Percentiles rank a stretch among this genome's conserved stretches.
phyloP scores from a whole-genome alignment of 192 early-diverging fungal genomes.

The Lobosporangium transversale region DNA sequence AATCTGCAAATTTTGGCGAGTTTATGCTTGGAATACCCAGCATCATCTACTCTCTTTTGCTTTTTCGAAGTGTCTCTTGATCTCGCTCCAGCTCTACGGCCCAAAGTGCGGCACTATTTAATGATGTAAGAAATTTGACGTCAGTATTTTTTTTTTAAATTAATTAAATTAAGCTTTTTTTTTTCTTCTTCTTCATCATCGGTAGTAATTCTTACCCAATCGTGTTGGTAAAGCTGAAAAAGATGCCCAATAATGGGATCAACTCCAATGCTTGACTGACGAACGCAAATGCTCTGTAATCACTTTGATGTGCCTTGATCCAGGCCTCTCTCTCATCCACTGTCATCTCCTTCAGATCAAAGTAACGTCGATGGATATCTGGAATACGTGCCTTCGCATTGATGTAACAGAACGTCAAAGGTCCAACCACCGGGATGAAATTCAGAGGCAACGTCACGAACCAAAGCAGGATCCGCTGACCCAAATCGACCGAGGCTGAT shows the following conservation, averaged over 20 bases:
- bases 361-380: conserved; percentile 27
- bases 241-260: conserved; percentile 23
- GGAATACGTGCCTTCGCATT: conserved; percentile 24
- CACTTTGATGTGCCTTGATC: conserved; percentile 12
- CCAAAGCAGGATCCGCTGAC: conserved; percentile 26
- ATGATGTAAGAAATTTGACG: not conserved
- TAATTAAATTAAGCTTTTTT: not conserved
- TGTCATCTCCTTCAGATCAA: conserved; percentile 32
- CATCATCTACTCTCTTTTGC: conserved; percentile 12
- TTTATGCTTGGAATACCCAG: not conserved
- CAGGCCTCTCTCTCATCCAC: conserved; percentile 18
- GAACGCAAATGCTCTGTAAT: conserved; percentile 25
- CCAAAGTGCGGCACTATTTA: conserved; percentile 23
- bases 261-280: conserved; percentile 28
- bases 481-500: conserved; percentile 7
- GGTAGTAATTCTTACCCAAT: conserved; percentile 14
- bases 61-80: conserved; percentile 23
- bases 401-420: conserved; percentile 31
- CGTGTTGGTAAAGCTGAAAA: conserved; percentile 39
- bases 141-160: too few relatives aligned
- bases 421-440: conserved; percentile 25
- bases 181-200: not conserved
- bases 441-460: conserved; percentile 33
- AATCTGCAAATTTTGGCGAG: too few relatives aligned
- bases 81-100: conserved; percentile 22